Percentiles rank a stretch among this genome's conserved stretches.
These are phyloP conservation scores for Persicaria tinctoria DNA, from an alignment of 148 eudicot species.

Conservation along the genomic window DNA sequence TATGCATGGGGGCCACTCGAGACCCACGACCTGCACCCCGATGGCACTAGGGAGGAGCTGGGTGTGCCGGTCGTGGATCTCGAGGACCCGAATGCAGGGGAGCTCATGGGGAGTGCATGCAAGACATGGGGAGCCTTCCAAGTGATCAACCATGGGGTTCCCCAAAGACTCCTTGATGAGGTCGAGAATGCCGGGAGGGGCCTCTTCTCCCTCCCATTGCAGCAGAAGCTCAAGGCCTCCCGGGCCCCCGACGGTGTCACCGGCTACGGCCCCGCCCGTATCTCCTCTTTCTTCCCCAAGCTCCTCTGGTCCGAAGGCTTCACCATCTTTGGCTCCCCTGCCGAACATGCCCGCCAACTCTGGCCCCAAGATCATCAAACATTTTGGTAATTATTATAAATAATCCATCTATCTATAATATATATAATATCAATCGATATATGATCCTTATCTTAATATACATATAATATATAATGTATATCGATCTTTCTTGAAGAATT, in stretches of 20 bases:
- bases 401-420: too few species aligned
- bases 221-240: slow-evolving; percentile 52
- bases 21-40: neutral
- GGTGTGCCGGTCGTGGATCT: slow-evolving; percentile 38
- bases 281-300: slow-evolving; percentile 50
- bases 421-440: too few species aligned
- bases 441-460: neutral
- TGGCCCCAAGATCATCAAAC: slow-evolving; percentile 62
- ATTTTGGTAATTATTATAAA: slow-evolving; percentile 53
- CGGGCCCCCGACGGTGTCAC: slow-evolving; percentile 34
- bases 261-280: slow-evolving; percentile 53
- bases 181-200: slow-evolving; percentile 26
- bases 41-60: neutral
- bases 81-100: slow-evolving; percentile 21
- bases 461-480: neutral
- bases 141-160: slow-evolving; percentile 38
- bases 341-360: slow-evolving; percentile 70
- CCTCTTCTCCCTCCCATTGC: slow-evolving; percentile 46
- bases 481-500: too few species aligned
- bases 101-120: slow-evolving; percentile 45
- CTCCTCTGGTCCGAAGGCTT: slow-evolving; percentile 76
- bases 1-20: slow-evolving; percentile 8
- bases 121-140: slow-evolving; percentile 60
- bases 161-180: slow-evolving; percentile 18
- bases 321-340: slow-evolving; percentile 70